Evolutionary conservation across 352 stramenopile genomes (phyloP).

Genomic region (Phytophthora tentaculata): DNA sequence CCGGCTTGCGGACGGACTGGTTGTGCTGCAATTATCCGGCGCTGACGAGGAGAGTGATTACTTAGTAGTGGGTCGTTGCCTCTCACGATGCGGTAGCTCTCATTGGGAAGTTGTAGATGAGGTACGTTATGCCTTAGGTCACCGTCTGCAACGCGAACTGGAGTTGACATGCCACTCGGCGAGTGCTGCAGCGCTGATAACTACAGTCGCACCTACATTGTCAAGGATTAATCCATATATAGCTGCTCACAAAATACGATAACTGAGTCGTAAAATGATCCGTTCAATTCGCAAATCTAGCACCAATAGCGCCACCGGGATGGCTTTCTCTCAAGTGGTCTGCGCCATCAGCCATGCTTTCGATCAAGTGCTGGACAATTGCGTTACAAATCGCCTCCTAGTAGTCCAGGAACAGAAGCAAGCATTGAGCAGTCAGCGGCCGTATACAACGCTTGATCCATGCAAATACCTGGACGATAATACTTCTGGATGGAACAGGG

Average conservation of each 20-base stretch:
- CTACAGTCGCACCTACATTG: not conserved
- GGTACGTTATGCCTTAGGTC: conserved; percentile 31
- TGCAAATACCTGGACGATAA: conserved; percentile 67
- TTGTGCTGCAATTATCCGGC: conserved; percentile 9
- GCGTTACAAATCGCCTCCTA: conserved; percentile 77
- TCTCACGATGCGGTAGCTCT: conserved; percentile 31
- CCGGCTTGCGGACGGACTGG: conserved; percentile 22
- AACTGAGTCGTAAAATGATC: not conserved
- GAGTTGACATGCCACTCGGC: conserved; percentile 4
- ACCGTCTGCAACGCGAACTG: not conserved
- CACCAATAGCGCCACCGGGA: conserved; percentile 74
- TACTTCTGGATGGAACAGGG: conserved; percentile 79
- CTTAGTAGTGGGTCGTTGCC: conserved; percentile 43
- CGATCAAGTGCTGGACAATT: conserved; percentile 68
- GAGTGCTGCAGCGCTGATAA: not conserved
- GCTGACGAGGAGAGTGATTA: conserved; percentile 42
- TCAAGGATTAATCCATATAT: conserved; percentile 14
- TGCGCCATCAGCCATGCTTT: conserved; percentile 34
- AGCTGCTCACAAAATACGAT: not conserved
- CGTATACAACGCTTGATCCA: too few species aligned
- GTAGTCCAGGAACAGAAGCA: not conserved
- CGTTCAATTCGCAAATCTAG: conserved; percentile 31
- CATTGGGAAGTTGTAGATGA: conserved; percentile 47
- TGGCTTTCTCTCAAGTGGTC: conserved; percentile 61
- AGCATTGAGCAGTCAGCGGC: too few species aligned